Conservation (phyloP, 169 alveolate genomes). For the Babesia caballi region DNA sequence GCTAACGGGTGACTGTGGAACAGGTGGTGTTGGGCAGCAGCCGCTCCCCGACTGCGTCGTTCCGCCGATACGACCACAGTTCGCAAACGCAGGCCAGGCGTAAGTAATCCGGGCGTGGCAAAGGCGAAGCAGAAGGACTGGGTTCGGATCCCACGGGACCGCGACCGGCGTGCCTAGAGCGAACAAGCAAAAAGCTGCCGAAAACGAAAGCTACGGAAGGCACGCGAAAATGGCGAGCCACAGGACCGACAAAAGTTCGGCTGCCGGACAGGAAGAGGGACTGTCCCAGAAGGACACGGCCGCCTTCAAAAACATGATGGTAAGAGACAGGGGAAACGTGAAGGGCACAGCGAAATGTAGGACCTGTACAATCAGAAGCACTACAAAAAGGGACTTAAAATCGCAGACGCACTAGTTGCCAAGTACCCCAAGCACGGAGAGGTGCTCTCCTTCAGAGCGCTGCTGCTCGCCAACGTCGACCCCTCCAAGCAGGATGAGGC, state of each 20-base stretch:
- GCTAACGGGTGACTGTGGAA: too few relatives aligned
- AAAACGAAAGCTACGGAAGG: too few relatives aligned
- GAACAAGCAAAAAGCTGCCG: too few relatives aligned
- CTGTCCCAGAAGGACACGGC: slow-evolving; percentile 32
- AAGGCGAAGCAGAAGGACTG: too few relatives aligned
- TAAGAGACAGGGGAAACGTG: not conserved
- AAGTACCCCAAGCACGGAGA: slow-evolving; percentile 59
- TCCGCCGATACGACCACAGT: too few relatives aligned
- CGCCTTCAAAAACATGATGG: slow-evolving; percentile 52
- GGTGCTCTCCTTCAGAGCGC: slow-evolving; percentile 36
- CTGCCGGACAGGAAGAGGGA: not conserved
- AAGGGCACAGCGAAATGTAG: not conserved
- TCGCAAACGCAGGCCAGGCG: too few relatives aligned
- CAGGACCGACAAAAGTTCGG: not conserved
- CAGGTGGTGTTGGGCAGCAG: too few relatives aligned
- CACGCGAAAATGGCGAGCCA: not conserved
- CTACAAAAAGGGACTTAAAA: slow-evolving; percentile 40
- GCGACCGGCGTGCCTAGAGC: too few relatives aligned
- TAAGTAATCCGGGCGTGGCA: too few relatives aligned
- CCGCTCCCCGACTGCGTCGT: too few relatives aligned
- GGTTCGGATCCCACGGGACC: too few relatives aligned
- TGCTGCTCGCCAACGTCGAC: slow-evolving; percentile 12
- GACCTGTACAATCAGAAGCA: slow-evolving; percentile 39
- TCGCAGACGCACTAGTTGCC: slow-evolving; percentile 30
- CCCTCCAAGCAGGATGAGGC: slow-evolving; percentile 25